Evolutionary conservation across 2,329 filamentous ascomycete species (phyloP).

Genomic region (Talaromyces albobiverticillius): DNA sequence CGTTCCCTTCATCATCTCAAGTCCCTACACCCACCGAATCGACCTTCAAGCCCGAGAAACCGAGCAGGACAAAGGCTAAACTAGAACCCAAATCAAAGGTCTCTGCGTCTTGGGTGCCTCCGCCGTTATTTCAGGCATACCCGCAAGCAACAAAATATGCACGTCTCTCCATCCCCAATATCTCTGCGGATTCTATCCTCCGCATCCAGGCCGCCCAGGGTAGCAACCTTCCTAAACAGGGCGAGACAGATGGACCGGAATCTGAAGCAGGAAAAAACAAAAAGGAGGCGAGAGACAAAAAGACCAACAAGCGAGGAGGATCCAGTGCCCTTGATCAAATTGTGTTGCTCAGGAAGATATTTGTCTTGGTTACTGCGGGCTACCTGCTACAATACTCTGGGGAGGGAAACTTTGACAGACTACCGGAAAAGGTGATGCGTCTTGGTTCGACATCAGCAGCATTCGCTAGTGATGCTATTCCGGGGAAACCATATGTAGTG

Average conservation of each 20-base stretch:
- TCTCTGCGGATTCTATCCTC: slow-evolving; percentile 67
- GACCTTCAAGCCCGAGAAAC: slow-evolving; percentile 3
- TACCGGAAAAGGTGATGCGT: slow-evolving; percentile 48
- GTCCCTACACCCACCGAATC: slow-evolving; percentile 9
- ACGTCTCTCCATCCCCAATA: slow-evolving; percentile 63
- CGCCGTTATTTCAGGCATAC: slow-evolving; percentile 82
- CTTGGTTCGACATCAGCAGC: slow-evolving; percentile 46
- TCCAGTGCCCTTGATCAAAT: slow-evolving; percentile 37
- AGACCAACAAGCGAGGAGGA: slow-evolving; percentile 32
- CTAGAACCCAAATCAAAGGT: slow-evolving; percentile 21
- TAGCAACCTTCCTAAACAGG: slow-evolving; percentile 14
- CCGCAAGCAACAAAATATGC: slow-evolving; percentile 77
- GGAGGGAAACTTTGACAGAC: slow-evolving; percentile 43
- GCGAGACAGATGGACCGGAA: slow-evolving; percentile 18
- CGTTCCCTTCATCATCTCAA: slow-evolving; percentile 19
- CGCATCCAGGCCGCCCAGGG: slow-evolving; percentile 46
- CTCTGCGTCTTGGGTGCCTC: slow-evolving; percentile 58
- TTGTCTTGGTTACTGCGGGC: slow-evolving; percentile 42
- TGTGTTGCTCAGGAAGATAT: slow-evolving; percentile 45
- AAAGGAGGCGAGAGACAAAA: slow-evolving; percentile 33
- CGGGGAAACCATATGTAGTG: slow-evolving; percentile 48
- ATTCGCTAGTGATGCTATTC: slow-evolving; percentile 49
- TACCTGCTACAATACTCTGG: slow-evolving; percentile 47
- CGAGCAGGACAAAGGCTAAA: slow-evolving; percentile 20
- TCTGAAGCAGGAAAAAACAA: slow-evolving; percentile 26